Conservation (phyloP, 2,329 filamentous ascomycete genomes). For the Emericellopsis atlantica region DNA sequence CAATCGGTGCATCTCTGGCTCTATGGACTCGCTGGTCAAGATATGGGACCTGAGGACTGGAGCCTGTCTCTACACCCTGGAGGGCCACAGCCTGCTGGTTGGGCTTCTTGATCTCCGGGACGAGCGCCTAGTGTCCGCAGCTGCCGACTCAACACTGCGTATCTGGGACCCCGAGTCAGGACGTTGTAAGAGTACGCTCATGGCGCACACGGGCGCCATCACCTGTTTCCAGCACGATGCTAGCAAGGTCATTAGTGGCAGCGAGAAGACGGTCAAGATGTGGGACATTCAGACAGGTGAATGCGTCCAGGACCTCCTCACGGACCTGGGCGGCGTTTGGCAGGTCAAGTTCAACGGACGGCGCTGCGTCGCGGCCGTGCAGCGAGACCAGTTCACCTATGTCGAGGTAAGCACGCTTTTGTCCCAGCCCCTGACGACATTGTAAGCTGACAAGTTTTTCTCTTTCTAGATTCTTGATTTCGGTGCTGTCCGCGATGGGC, state of each 20-base stretch:
- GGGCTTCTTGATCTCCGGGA: slow-evolving; percentile 82
- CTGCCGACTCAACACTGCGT: slow-evolving; percentile 85
- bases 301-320: slow-evolving; percentile 84
- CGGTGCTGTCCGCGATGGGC: slow-evolving; percentile 81
- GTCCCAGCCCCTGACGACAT: slow-evolving; percentile 15
- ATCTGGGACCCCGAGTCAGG: slow-evolving; percentile 96
- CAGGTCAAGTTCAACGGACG: slow-evolving; percentile 96
- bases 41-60: slow-evolving; percentile 93
- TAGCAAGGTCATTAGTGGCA: slow-evolving; percentile 92
- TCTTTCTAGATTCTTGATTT: slow-evolving; percentile 79
- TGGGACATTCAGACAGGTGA: slow-evolving; percentile 92
- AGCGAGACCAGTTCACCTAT: slow-evolving; percentile 84
- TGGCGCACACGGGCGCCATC: slow-evolving; percentile 91
- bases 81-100: slow-evolving; percentile 86
- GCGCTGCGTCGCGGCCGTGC: slow-evolving; percentile 90
- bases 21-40: slow-evolving; percentile 96
- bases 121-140: slow-evolving; percentile 84
- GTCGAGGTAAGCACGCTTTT: slow-evolving; percentile 65
- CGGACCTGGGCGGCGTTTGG: slow-evolving; percentile 93
- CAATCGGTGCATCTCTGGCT: slow-evolving; percentile 92
- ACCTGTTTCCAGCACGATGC: slow-evolving; percentile 98
- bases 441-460: background rate
- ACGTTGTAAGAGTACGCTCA: slow-evolving; percentile 78
- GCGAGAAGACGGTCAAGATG: slow-evolving; percentile 94
- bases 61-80: slow-evolving; percentile 72